Evolutionary conservation across 2,329 filamentous ascomycete genomes (phyloP).

Genomic region (Kalmusia sp.): DNA sequence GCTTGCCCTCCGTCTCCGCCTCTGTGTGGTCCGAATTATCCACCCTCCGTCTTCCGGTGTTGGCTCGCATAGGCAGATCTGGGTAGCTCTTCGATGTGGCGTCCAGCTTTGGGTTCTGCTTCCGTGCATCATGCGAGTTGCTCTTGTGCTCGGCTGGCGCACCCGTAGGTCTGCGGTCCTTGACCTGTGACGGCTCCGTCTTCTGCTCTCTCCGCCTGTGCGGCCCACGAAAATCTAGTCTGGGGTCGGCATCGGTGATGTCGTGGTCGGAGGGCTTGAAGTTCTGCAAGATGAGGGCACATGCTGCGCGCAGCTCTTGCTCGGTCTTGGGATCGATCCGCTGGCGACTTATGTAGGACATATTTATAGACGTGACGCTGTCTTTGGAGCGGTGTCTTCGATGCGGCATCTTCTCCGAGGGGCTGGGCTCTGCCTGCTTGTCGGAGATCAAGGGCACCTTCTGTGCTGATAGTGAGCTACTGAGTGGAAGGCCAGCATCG

Average conservation of each 20-base stretch:
- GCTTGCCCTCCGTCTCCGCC: slow-evolving; percentile 29
- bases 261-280: slow-evolving; percentile 49
- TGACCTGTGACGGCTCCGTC: slow-evolving; percentile 25
- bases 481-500: slow-evolving; percentile 8
- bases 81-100: slow-evolving; percentile 33
- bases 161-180: slow-evolving; percentile 37
- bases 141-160: slow-evolving; percentile 37
- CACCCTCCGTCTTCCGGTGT: slow-evolving; percentile 41
- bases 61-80: slow-evolving; percentile 36
- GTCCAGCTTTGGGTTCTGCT: slow-evolving; percentile 30
- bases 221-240: slow-evolving; percentile 42
- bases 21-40: slow-evolving; percentile 31
- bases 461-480: slow-evolving; percentile 29
- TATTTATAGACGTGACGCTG: slow-evolving; percentile 44
- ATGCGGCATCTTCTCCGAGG: slow-evolving; percentile 25
- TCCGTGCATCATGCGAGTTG: slow-evolving; percentile 31
- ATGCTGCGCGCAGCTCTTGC: slow-evolving; percentile 54
- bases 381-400: slow-evolving; percentile 36
- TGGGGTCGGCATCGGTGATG: slow-evolving; percentile 45
- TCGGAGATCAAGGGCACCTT: slow-evolving; percentile 44
- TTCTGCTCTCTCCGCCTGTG: slow-evolving; percentile 28
- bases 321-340: slow-evolving; percentile 52
- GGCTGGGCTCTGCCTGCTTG: slow-evolving; percentile 35
- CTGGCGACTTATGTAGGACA: slow-evolving; percentile 53
- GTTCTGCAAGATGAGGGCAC: slow-evolving; percentile 52